Evolutionary conservation across 2,329 filamentous ascomycete species (phyloP).

Genomic region (Fusarium brevicatenulatum): DNA sequence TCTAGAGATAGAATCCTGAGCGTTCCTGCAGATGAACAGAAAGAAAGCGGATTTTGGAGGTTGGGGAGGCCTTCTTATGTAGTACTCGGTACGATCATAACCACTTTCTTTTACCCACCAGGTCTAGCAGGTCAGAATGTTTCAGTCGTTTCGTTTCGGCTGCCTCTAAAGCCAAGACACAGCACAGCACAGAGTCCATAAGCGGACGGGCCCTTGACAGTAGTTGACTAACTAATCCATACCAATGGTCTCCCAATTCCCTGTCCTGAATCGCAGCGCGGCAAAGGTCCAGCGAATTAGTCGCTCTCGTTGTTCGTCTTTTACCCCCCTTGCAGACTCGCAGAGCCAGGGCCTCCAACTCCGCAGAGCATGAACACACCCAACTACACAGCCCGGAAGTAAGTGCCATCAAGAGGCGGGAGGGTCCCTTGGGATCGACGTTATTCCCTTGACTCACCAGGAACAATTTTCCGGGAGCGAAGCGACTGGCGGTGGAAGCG

Average conservation of each 20-base stretch:
- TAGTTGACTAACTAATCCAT: slow-evolving; percentile 1
- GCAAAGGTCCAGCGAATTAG: slow-evolving; percentile 29
- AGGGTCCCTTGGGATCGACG: slow-evolving; percentile 18
- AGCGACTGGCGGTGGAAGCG: slow-evolving; percentile 37
- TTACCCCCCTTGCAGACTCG: not conserved
- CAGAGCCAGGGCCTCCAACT: slow-evolving; percentile 7
- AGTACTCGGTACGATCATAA: slow-evolving; percentile 12
- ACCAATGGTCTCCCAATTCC: slow-evolving; percentile 9
- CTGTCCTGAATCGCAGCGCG: slow-evolving; percentile 28
- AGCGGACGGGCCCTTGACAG: slow-evolving; percentile 13
- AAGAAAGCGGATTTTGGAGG: slow-evolving; percentile 4
- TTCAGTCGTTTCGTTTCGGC: slow-evolving; percentile 39
- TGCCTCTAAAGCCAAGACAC: slow-evolving; percentile 23
- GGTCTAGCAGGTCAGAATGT: slow-evolving; percentile 21
- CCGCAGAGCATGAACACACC: slow-evolving; percentile 28
- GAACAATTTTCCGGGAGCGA: slow-evolving; percentile 12
- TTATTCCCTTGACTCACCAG: slow-evolving; percentile 25
- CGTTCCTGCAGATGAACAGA: slow-evolving; percentile 33
- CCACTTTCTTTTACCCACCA: not conserved
- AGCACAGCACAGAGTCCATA: not conserved
- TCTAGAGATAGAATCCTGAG: slow-evolving; percentile 40
- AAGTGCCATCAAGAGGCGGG: not conserved
- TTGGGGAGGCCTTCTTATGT: slow-evolving; percentile 37
- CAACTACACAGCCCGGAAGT: slow-evolving; percentile 8
- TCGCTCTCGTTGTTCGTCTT: slow-evolving; percentile 26